These are phyloP conservation scores for Aspergillus sclerotiicarbonarius DNA, from an alignment of 495 filamentous ascomycete species.

Conservation along the genomic window DNA sequence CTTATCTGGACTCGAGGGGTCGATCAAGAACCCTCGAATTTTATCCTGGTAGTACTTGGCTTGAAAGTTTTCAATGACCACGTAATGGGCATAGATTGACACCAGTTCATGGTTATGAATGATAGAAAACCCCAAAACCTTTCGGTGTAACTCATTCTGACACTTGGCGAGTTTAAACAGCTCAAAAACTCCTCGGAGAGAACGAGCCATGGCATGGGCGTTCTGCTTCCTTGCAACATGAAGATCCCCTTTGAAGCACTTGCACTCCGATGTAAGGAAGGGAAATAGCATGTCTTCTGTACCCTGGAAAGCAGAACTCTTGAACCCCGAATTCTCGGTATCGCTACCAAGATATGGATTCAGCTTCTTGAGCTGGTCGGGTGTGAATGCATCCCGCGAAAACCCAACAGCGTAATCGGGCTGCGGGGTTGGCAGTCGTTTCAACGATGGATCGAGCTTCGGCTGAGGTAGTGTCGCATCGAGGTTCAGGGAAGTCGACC, in stretches of 20 bases:
- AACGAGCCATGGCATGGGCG: constrained; percentile 34
- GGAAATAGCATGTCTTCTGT: constrained; percentile 34
- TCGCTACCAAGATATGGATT: no score
- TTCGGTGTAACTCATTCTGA: constrained; percentile 21
- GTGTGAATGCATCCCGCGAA: neutral
- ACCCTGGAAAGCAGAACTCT: neutral
- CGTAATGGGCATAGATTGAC: neutral
- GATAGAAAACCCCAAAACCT: constrained; percentile 44
- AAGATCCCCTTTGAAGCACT: no score
- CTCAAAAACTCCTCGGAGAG: constrained; percentile 25
- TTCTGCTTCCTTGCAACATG: no score
- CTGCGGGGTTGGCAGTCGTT: neutral
- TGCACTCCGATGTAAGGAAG: constrained; percentile 38
- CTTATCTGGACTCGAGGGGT: no score
- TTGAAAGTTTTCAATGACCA: neutral
- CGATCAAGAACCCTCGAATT: no score
- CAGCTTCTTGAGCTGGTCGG: neutral
- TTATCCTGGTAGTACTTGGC: no score
- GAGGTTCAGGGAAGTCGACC: neutral
- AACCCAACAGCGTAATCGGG: neutral
- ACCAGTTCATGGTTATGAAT: constrained; percentile 32
- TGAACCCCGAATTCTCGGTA: no score
- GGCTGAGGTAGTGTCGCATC: no score
- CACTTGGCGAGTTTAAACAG: constrained; percentile 20
- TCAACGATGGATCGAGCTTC: no score